Evolutionary conservation across 306 rosid species (phyloP).

Genomic region (Arachis stenosperma): DNA sequence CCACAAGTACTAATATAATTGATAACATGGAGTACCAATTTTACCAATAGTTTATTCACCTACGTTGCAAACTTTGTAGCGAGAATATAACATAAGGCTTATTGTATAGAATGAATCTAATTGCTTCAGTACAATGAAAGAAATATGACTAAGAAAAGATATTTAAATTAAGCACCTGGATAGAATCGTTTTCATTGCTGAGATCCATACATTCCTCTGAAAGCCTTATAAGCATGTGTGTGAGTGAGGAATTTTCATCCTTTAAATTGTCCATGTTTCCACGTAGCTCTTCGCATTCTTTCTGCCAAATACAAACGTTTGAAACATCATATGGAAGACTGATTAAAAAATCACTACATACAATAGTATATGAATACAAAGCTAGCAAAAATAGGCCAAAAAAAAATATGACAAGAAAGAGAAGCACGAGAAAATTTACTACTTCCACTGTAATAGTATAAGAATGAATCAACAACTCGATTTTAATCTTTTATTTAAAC

Average conservation of each 20-base stretch:
- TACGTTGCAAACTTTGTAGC: not conserved
- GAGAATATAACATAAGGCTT: not conserved
- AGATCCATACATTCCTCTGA: constrained; percentile 50
- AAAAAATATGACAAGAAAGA: constrained; percentile 10
- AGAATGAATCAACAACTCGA: not conserved
- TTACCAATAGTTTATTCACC: no score
- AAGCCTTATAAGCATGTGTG: constrained; percentile 33
- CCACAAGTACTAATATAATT: not conserved
- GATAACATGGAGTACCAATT: not conserved
- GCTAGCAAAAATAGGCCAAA: constrained; percentile 6
- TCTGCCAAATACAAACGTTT: constrained; percentile 42
- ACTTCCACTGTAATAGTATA: constrained; percentile 6
- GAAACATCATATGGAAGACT: constrained; percentile 14
- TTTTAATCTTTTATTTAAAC: constrained; percentile 18
- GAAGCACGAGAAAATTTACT: constrained; percentile 12
- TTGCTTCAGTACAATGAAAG: not conserved
- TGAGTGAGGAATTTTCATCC: constrained; percentile 38
- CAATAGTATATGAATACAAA: not conserved
- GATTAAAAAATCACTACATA: constrained; percentile 13
- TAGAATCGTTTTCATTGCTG: constrained; percentile 39
- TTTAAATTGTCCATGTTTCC: constrained; percentile 33
- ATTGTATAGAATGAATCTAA: not conserved
- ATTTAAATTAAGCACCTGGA: constrained; percentile 49
- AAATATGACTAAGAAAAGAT: constrained; percentile 18
- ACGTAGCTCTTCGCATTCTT: constrained; percentile 50